Conservation (phyloP, 331 rosid genomes). For the Arachis monticola region DNA sequence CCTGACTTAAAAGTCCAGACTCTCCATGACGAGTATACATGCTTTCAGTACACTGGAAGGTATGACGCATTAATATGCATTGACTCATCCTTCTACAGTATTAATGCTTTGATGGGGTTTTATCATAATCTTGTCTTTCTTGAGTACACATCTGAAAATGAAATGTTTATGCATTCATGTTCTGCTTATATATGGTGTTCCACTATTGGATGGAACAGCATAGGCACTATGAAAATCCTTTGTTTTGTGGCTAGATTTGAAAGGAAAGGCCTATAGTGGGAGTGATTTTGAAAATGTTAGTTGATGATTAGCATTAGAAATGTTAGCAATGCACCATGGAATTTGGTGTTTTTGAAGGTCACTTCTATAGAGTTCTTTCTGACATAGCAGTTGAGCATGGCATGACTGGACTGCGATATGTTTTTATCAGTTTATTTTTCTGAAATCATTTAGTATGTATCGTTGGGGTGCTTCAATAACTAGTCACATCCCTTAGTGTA, state of each 20-base stretch:
- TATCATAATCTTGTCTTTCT: slow-evolving; percentile 22
- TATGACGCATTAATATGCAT: slow-evolving; percentile 45
- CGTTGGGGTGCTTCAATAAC: slow-evolving; percentile 21
- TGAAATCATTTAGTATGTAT: slow-evolving; percentile 17
- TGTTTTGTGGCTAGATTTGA: slow-evolving; percentile 13
- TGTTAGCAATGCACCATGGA: not conserved
- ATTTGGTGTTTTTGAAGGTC: slow-evolving; percentile 7
- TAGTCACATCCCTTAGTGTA: slow-evolving; percentile 21
- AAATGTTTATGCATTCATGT: slow-evolving; percentile 23
- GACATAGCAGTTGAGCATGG: not conserved
- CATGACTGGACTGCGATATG: not conserved
- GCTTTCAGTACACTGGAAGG: slow-evolving; percentile 89
- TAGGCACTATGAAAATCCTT: not conserved
- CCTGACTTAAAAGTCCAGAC: slow-evolving; percentile 74
- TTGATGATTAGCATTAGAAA: slow-evolving; percentile 5
- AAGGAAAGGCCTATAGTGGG: slow-evolving; percentile 8
- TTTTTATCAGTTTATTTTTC: slow-evolving; percentile 16
- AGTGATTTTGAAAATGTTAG: slow-evolving; percentile 30
- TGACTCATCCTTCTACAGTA: slow-evolving; percentile 13
- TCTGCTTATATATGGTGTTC: slow-evolving; percentile 3
- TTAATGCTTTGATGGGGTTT: not conserved
- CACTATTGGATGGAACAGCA: not conserved
- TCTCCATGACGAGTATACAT: slow-evolving; percentile 84
- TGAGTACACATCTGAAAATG: slow-evolving; percentile 22
- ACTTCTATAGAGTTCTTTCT: not conserved